phyloP scores from a whole-genome alignment of 495 filamentous ascomycete species.

The Hyaloscypha variabilis region DNA sequence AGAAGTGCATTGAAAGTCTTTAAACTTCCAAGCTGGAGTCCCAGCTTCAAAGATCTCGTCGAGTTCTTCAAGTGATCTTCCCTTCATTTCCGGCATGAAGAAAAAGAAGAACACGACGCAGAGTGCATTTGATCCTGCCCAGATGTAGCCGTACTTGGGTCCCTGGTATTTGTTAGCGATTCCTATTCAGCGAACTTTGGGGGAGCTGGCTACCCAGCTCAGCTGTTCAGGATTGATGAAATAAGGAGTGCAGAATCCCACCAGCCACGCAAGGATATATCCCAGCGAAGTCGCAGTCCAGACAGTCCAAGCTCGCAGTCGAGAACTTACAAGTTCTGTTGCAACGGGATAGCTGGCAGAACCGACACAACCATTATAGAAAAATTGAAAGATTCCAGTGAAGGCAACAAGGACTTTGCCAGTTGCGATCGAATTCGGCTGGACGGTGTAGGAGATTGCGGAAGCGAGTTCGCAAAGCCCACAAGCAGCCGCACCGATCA shows the following conservation, averaged over 20 bases:
- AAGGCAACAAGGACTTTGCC: too few species aligned
- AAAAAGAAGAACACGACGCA: background rate
- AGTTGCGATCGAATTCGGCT: too few species aligned
- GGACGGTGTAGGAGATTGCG: too few species aligned
- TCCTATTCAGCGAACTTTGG: background rate
- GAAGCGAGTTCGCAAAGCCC: too few species aligned
- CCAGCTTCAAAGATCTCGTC: too few species aligned
- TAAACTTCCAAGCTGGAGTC: too few species aligned
- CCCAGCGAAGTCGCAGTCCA: background rate
- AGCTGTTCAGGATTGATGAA: background rate
- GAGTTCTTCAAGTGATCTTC: too few species aligned
- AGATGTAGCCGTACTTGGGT: background rate
- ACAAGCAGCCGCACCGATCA: too few species aligned
- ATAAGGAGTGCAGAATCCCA: background rate
- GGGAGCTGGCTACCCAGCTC: background rate
- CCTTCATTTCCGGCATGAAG: too few species aligned
- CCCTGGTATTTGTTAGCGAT: background rate
- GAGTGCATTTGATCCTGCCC: background rate
- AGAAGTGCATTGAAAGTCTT: too few species aligned
- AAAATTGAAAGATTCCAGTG: too few species aligned
- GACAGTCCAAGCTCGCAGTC: background rate
- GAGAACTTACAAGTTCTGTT: background rate
- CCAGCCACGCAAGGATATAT: background rate
- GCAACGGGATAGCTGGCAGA: background rate
- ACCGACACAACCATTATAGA: too few species aligned